A percentile compares a stretch with the other conserved stretches of the same genome.
phyloP scores from a whole-genome alignment of 2,329 filamentous ascomycete genomes.

The Colletotrichum camelliae region DNA sequence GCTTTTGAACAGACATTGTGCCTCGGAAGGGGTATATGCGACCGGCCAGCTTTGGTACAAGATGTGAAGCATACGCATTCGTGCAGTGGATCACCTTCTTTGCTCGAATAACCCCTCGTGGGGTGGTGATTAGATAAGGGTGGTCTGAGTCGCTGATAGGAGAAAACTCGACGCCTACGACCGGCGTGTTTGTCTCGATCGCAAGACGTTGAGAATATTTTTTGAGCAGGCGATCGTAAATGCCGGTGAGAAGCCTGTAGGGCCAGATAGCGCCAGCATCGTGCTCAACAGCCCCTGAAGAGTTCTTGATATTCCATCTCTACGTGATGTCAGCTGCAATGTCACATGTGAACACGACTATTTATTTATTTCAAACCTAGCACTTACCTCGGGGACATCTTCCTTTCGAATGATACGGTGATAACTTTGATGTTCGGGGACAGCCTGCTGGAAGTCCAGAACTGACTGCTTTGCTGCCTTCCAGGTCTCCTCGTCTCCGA shows the following conservation, averaged over 20 bases:
- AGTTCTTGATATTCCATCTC: conserved; percentile 29
- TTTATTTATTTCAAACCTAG: not conserved
- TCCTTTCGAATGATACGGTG: conserved; percentile 26
- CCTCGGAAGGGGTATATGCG: conserved; percentile 42
- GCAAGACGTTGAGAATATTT: conserved; percentile 28
- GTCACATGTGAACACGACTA: no score
- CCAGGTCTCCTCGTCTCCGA: conserved; percentile 25
- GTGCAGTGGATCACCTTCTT: conserved; percentile 45
- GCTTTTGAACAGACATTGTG: conserved; percentile 47
- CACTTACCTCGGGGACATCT: conserved; percentile 11
- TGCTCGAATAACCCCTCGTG: conserved; percentile 38
- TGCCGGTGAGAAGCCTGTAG: conserved; percentile 40
- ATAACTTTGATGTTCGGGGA: conserved; percentile 20
- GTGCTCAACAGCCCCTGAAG: conserved; percentile 1
- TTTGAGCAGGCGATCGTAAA: conserved; percentile 35
- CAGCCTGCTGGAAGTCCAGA: conserved; percentile 20
- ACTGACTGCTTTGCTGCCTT: conserved; percentile 20
- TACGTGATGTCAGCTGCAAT: not conserved
- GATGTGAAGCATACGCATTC: conserved; percentile 44
- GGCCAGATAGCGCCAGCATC: conserved; percentile 43
- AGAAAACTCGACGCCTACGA: conserved; percentile 23
- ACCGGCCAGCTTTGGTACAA: conserved; percentile 43
- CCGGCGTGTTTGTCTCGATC: conserved; percentile 35
- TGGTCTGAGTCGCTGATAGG: not conserved
- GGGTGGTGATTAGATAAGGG: conserved; percentile 36